A percentile compares a stretch with the other conserved stretches of the same genome.
Evolutionary conservation across 148 eudicot genomes (phyloP).

Genomic region (Drosera capensis): DNA sequence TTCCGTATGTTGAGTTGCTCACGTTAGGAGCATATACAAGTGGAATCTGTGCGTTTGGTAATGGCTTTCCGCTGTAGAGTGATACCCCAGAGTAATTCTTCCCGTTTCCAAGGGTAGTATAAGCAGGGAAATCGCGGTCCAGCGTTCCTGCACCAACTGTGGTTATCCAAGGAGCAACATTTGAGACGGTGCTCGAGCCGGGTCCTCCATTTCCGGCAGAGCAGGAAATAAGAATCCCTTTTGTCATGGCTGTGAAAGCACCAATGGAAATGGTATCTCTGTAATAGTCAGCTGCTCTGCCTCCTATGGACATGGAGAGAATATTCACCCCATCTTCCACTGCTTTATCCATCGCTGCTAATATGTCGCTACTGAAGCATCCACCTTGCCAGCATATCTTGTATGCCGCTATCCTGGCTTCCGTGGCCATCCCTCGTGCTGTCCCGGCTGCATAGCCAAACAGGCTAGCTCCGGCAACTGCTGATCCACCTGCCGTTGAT

Average conservation of each 20-base stretch:
- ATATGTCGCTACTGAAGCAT: slow-evolving; percentile 55
- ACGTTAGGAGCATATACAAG: slow-evolving; percentile 48
- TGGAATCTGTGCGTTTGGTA: slow-evolving; percentile 23
- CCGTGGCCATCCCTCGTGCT: slow-evolving; percentile 74
- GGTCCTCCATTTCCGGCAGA: slow-evolving; percentile 85
- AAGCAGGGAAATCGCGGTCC: slow-evolving; percentile 74
- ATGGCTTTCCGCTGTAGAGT: slow-evolving; percentile 52
- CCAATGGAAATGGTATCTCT: slow-evolving; percentile 54
- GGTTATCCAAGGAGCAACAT: slow-evolving; percentile 87
- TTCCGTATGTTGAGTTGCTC: slow-evolving; percentile 35
- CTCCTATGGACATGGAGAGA: slow-evolving; percentile 67
- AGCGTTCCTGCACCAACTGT: slow-evolving; percentile 74
- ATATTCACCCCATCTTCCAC: slow-evolving; percentile 65
- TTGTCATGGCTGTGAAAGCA: slow-evolving; percentile 49
- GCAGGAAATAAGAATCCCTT: slow-evolving; percentile 58
- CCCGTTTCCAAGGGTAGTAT: slow-evolving; percentile 46
- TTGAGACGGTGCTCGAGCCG: slow-evolving; percentile 36
- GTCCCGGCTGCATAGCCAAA: slow-evolving; percentile 64
- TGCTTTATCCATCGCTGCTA: slow-evolving; percentile 77
- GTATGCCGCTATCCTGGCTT: slow-evolving; percentile 57
- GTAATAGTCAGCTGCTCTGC: slow-evolving; percentile 35
- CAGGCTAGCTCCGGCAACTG: slow-evolving; percentile 47
- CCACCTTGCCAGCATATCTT: slow-evolving; percentile 77
- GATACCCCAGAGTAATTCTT: slow-evolving; percentile 49
- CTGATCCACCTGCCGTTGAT: slow-evolving; percentile 69